These are phyloP conservation scores for Fusarium kyushuense DNA, from an alignment of 2,329 filamentous ascomycete species.

Conservation along the genomic window DNA sequence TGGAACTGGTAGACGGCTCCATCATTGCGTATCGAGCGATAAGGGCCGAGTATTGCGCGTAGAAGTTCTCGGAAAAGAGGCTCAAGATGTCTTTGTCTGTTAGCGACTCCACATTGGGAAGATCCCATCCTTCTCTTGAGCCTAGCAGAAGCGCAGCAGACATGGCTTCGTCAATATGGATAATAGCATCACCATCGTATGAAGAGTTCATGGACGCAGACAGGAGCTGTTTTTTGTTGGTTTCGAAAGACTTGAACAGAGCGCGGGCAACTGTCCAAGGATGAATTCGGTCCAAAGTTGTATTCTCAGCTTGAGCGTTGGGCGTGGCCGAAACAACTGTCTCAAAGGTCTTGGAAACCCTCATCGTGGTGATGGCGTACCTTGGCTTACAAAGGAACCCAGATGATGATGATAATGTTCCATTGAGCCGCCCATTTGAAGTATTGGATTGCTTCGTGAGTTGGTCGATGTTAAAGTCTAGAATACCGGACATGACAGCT, in stretches of 20 bases:
- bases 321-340: conserved; percentile 25
- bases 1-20: conserved; percentile 35
- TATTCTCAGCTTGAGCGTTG: conserved; percentile 22
- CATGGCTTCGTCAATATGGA: conserved; percentile 52
- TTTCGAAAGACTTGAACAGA: conserved; percentile 38
- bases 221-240: conserved; percentile 6
- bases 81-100: conserved; percentile 44
- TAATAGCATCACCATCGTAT: conserved; percentile 42
- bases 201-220: conserved; percentile 15
- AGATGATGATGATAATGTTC: conserved; percentile 27
- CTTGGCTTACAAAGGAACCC: conserved; percentile 43
- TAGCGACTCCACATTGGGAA: conserved; percentile 43
- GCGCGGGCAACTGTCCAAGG: conserved; percentile 41
- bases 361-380: conserved; percentile 35
- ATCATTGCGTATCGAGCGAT: conserved; percentile 51
- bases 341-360: conserved; percentile 36
- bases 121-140: conserved; percentile 34
- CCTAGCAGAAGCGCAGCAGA: conserved; percentile 50
- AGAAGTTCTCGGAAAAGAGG: conserved; percentile 50
- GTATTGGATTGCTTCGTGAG: conserved; percentile 33
- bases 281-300: conserved; percentile 34
- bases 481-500: conserved; percentile 35
- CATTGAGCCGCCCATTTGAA: conserved; percentile 18
- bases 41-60: conserved; percentile 52
- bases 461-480: conserved; percentile 34